phyloP scores from a whole-genome alignment of 2,329 filamentous ascomycete genomes.

The Colletotrichum sp. region DNA sequence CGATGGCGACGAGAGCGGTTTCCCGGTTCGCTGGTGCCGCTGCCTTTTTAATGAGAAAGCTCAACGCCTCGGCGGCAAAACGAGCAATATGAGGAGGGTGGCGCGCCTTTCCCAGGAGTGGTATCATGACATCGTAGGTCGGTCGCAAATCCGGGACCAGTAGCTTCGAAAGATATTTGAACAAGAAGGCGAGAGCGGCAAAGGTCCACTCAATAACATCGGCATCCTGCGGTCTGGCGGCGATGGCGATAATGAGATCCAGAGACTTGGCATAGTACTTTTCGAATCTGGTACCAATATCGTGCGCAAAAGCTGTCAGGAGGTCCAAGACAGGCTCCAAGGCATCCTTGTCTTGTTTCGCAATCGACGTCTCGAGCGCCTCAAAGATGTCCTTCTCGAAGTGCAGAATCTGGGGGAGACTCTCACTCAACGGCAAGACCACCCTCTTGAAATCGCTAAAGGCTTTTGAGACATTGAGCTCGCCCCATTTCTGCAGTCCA shows the following conservation, averaged over 20 bases:
- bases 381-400: conserved; percentile 87
- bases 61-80: conserved; percentile 94
- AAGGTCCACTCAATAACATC: conserved; percentile 99
- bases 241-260: conserved; percentile 77
- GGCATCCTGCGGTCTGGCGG: conserved; percentile 76
- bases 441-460: conserved; percentile 81
- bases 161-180: conserved; percentile 93
- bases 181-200: conserved; percentile 89
- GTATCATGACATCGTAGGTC: conserved; percentile 81
- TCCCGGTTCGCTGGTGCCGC: conserved; percentile 79
- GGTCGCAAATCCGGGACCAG: conserved; percentile 85
- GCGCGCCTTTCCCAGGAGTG: conserved; percentile 80
- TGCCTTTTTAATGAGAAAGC: conserved; percentile 90
- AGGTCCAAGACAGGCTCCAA: conserved; percentile 87
- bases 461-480: conserved; percentile 85
- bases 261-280: conserved; percentile 83
- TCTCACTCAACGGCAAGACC: conserved; percentile 82
- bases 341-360: conserved; percentile 76
- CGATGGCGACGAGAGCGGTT: conserved; percentile 71
- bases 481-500: conserved; percentile 85
- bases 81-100: conserved; percentile 88
- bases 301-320: conserved; percentile 93
- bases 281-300: conserved; percentile 86
- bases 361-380: conserved; percentile 76
- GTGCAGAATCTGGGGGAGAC: conserved; percentile 88